These are phyloP conservation scores for Diphasiastrum complanatum DNA, from an alignment of 83 land plant genomes.

Conservation along the genomic window DNA sequence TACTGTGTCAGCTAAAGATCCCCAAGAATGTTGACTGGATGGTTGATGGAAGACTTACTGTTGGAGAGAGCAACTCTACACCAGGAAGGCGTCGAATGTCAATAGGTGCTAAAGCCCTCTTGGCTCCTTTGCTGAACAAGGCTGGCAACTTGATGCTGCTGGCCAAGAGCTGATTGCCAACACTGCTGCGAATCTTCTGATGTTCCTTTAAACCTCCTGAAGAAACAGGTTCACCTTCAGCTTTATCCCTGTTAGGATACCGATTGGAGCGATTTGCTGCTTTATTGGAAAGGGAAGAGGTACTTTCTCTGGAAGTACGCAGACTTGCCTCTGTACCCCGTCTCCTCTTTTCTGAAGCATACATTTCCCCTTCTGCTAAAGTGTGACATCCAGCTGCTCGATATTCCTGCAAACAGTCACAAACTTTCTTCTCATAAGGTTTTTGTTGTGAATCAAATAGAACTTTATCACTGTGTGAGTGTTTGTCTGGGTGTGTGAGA, in stretches of 20 bases:
- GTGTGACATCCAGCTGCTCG: constrained; percentile 85
- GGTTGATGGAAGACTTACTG: constrained; percentile 31
- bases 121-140: constrained; percentile 15
- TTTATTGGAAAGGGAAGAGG: constrained; percentile 40
- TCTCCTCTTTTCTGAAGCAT: constrained; percentile 54
- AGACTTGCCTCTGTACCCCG: constrained; percentile 54
- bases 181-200: constrained; percentile 23
- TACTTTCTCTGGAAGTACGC: constrained; percentile 41
- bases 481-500: too few relatives aligned
- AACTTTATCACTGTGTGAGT: too few relatives aligned
- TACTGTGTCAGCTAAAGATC: too few relatives aligned
- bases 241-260: constrained; percentile 29
- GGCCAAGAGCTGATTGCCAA: constrained; percentile 14
- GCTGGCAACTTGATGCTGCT: constrained; percentile 30
- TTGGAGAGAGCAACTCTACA: constrained; percentile 40
- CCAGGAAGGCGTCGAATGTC: constrained; percentile 77
- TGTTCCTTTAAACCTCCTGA: constrained; percentile 30
- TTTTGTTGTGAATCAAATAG: too few relatives aligned
- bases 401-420: constrained; percentile 52
- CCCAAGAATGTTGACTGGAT: too few relatives aligned
- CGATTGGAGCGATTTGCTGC: constrained; percentile 38
- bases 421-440: too few relatives aligned
- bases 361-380: constrained; percentile 58
- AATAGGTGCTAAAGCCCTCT: constrained; percentile 40
- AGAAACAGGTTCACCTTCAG: constrained; percentile 51